These are phyloP conservation scores for Melanogaster broomeanus DNA, from an alignment of 768 basidiomycete species.

Conservation along the genomic window DNA sequence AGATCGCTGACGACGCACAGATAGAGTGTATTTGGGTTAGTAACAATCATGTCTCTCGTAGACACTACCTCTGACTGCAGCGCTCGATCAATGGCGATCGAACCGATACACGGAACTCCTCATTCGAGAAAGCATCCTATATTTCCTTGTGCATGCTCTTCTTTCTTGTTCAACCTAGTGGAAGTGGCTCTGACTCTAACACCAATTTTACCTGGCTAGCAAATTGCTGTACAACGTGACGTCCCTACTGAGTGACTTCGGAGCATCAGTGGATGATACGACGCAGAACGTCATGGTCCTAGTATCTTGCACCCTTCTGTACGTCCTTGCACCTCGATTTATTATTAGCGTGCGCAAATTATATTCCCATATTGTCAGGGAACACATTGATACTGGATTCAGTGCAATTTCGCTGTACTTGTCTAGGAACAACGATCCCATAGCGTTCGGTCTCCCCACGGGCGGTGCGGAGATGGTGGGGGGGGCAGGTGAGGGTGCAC, in stretches of 20 bases:
- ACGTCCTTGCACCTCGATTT: constrained; percentile 11
- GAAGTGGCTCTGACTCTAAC: no score
- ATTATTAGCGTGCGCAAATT: constrained; percentile 12
- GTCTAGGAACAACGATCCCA: neutral
- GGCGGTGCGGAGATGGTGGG: no score
- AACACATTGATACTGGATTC: constrained; percentile 15
- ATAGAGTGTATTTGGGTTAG: no score
- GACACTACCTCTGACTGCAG: no score
- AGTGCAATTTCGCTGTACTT: neutral
- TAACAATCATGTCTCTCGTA: no score
- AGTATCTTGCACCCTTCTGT: neutral
- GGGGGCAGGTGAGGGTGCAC: no score
- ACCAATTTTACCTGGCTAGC: neutral
- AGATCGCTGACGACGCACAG: no score
- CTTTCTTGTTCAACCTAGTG: neutral
- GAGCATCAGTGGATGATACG: neutral
- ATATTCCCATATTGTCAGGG: neutral
- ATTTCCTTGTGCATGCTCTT: constrained; percentile 13
- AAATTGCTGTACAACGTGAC: neutral
- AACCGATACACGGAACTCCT: constrained; percentile 6
- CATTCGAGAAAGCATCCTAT: constrained; percentile 8
- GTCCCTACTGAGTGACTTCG: no score
- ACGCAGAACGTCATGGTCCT: neutral
- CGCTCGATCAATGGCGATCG: constrained; percentile 3
- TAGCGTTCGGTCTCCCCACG: neutral